These are phyloP conservation scores for Vaccinium corymbosum DNA, from an alignment of 148 eudicot genomes.

Conservation along the genomic window DNA sequence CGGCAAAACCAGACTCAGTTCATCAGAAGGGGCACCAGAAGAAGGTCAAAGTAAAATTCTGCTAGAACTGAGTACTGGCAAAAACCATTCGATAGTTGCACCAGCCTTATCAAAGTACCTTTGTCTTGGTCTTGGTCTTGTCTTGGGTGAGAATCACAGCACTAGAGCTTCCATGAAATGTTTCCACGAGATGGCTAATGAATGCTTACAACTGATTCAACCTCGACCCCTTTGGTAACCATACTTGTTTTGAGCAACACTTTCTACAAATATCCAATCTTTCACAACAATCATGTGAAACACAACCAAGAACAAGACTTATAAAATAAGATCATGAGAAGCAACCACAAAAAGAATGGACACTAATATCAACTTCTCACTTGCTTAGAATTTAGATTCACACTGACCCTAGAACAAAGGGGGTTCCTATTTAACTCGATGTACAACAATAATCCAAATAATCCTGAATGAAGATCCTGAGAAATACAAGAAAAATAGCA, in stretches of 20 bases:
- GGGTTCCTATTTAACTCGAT: background rate
- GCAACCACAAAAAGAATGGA: background rate
- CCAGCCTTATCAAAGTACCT: background rate
- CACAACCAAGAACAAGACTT: background rate
- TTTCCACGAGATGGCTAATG: background rate
- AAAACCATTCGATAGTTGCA: background rate
- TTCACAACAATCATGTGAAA: background rate
- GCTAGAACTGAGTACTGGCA: background rate
- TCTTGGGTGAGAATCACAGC: background rate
- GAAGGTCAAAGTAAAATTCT: background rate
- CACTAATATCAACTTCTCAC: background rate
- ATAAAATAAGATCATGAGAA: background rate
- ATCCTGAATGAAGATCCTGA: background rate
- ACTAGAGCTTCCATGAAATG: background rate
- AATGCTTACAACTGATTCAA: background rate
- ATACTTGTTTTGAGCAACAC: background rate
- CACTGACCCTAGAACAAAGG: background rate
- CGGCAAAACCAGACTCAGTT: background rate
- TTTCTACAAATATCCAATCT: background rate
- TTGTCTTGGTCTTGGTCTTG: background rate
- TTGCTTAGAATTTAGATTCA: background rate
- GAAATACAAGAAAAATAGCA: background rate
- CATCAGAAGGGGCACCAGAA: background rate
- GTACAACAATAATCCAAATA: background rate
- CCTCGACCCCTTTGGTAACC: background rate